Conservation (phyloP, 352 stramenopile species). For the Phytopythium helicoides region DNA sequence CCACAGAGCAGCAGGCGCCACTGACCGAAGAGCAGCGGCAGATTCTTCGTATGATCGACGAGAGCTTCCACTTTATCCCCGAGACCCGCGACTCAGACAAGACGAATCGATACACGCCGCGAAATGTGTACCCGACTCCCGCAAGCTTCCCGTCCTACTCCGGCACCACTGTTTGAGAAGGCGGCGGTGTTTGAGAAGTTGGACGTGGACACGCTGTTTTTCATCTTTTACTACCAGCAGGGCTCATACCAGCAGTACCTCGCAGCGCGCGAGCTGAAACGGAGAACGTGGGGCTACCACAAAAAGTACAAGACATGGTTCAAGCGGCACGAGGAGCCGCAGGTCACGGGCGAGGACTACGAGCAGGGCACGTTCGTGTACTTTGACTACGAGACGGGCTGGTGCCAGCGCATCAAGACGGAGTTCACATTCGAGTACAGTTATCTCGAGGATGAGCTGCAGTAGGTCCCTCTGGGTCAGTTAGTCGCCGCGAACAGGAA, state of each 20-base stretch:
- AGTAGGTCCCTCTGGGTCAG: too few relatives aligned
- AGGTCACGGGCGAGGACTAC: slow-evolving; percentile 97
- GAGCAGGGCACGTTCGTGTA: slow-evolving; percentile 99
- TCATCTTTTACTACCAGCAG: slow-evolving; percentile 99
- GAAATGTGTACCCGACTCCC: slow-evolving; percentile 94
- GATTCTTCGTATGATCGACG: slow-evolving; percentile 78
- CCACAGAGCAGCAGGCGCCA: slow-evolving; percentile 40
- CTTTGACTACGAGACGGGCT: slow-evolving; percentile 99
- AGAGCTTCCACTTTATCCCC: slow-evolving; percentile 92
- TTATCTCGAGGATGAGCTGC: slow-evolving; percentile 94
- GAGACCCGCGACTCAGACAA: slow-evolving; percentile 89
- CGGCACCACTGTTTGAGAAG: slow-evolving; percentile 92
- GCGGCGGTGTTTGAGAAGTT: slow-evolving; percentile 97
- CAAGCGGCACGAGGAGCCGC: slow-evolving; percentile 96
- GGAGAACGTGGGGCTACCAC: slow-evolving; percentile 98
- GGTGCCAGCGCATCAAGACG: slow-evolving; percentile 98
- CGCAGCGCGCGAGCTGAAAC: slow-evolving; percentile 97
- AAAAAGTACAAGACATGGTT: slow-evolving; percentile 99
- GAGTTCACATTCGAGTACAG: slow-evolving; percentile 99
- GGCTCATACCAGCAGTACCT: slow-evolving; percentile 99
- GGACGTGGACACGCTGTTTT: slow-evolving; percentile 98
- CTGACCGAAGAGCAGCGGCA: slow-evolving; percentile 81
- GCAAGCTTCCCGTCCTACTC: slow-evolving; percentile 87
- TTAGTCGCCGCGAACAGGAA: too few relatives aligned
- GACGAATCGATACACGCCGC: slow-evolving; percentile 90